Conservation (phyloP, 1,284 basidiomycete genomes). For the Xerocomus amazonicus region DNA sequence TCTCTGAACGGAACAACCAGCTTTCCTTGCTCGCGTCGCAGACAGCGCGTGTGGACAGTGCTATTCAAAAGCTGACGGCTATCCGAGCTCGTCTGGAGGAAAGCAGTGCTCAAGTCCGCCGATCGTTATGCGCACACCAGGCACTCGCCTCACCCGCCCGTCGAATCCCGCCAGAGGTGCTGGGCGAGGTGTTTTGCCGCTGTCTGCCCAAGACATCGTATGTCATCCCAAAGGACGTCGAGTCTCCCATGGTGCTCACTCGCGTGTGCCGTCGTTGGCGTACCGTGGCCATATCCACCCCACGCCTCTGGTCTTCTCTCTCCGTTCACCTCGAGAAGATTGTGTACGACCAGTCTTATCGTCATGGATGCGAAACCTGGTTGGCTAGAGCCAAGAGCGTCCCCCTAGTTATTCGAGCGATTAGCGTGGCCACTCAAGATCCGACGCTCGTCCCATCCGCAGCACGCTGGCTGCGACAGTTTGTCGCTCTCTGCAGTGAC, state of each 20-base stretch:
- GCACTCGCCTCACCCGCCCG: constrained; percentile 24
- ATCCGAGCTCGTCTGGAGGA: constrained; percentile 16
- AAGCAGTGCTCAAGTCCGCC: constrained; percentile 11
- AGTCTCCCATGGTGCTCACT: constrained; percentile 26
- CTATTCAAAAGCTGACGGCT: constrained; percentile 17
- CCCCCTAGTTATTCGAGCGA: constrained; percentile 25
- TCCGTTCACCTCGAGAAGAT: constrained; percentile 18
- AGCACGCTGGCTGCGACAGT: constrained; percentile 22
- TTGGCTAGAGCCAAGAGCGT: constrained; percentile 29
- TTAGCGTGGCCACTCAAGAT: constrained; percentile 7
- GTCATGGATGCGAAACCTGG: constrained; percentile 26
- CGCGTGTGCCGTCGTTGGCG: constrained; percentile 29
- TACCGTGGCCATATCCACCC: constrained; percentile 25
- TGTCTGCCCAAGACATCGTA: constrained; percentile 32
- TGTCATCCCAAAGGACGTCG: constrained; percentile 22
- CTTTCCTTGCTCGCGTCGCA: constrained; percentile 17
- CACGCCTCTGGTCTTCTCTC: constrained; percentile 27
- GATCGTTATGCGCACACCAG: constrained; percentile 19
- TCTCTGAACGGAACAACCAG: constrained; percentile 20
- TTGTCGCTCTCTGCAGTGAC: constrained; percentile 22
- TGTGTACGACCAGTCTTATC: constrained; percentile 6
- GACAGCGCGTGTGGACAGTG: constrained; percentile 15
- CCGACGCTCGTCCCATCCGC: constrained; percentile 1
- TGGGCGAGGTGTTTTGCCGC: constrained; percentile 37
- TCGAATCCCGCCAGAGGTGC: constrained; percentile 37